Evolutionary conservation across 106 monocot genomes (phyloP).

Genomic region (Allium sativum): DNA sequence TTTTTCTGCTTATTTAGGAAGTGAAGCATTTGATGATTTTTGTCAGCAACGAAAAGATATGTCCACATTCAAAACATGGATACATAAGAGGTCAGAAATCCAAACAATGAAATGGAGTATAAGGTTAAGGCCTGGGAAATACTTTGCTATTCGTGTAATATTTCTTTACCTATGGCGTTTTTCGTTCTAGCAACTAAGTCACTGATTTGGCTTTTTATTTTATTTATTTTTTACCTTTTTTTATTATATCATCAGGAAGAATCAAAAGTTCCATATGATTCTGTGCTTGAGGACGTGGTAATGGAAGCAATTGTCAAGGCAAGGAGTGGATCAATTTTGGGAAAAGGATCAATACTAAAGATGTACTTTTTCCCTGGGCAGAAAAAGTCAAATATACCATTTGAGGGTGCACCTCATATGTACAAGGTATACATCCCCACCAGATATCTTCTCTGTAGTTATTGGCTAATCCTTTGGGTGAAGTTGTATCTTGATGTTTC

Average conservation of each 20-base stretch:
- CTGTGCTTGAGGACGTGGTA: conserved; percentile 57
- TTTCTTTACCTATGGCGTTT: conserved; percentile 22
- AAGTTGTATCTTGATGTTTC: neutral
- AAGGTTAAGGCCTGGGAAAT: conserved; percentile 78
- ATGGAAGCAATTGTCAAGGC: conserved; percentile 89
- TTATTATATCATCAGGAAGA: conserved; percentile 24
- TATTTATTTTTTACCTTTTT: neutral
- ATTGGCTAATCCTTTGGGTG: neutral
- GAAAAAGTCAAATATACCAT: conserved; percentile 49
- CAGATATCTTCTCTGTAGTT: neutral
- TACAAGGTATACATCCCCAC: conserved; percentile 45
- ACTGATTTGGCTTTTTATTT: neutral
- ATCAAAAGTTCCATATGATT: conserved; percentile 29
- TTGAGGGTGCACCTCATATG: conserved; percentile 64
- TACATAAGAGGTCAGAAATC: conserved; percentile 81
- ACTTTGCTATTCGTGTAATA: conserved; percentile 68
- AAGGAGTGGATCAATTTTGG: conserved; percentile 87
- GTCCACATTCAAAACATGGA: conserved; percentile 79
- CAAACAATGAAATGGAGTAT: conserved; percentile 99
- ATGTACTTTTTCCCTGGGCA: conserved; percentile 85
- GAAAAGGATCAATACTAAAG: conserved; percentile 93
- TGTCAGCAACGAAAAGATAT: conserved; percentile 77
- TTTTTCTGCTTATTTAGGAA: conserved; percentile 66
- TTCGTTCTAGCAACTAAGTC: conserved; percentile 5
- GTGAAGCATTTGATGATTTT: conserved; percentile 91